A percentile compares a stretch with the other conserved stretches of the same genome.
These are phyloP conservation scores for Shiraia sp. DNA, from an alignment of 2,329 filamentous ascomycete species.

Conservation along the genomic window DNA sequence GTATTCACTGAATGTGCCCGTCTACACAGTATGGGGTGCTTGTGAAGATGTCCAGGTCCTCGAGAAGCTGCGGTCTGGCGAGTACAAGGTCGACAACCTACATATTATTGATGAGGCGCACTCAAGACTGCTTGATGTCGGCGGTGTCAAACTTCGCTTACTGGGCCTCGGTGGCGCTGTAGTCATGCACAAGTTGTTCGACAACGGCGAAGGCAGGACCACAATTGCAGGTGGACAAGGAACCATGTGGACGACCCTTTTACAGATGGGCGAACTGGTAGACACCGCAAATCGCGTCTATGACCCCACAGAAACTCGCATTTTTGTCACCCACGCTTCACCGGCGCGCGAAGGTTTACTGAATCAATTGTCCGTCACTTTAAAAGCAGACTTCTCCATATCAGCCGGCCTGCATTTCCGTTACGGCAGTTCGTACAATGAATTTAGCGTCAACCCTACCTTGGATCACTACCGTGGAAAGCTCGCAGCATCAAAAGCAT, in stretches of 20 bases:
- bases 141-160: constrained; percentile 92
- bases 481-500: constrained; percentile 94
- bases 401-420: constrained; percentile 97
- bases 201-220: constrained; percentile 96
- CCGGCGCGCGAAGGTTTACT: constrained; percentile 94
- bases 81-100: constrained; percentile 97
- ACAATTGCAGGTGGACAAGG: constrained; percentile 98
- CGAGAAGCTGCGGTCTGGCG: constrained; percentile 94
- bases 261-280: constrained; percentile 97
- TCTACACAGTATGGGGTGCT: constrained; percentile 98
- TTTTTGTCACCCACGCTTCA: constrained; percentile 96
- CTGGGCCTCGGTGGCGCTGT: constrained; percentile 93
- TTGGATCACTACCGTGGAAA: constrained; percentile 98
- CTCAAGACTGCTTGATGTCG: constrained; percentile 91
- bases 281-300: constrained; percentile 98
- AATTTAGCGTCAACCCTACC: constrained; percentile 98
- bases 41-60: constrained; percentile 97
- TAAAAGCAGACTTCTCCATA: constrained; percentile 98
- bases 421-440: constrained; percentile 99
- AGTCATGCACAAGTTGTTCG: constrained; percentile 99
- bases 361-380: constrained; percentile 94
- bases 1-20: constrained; percentile 89
- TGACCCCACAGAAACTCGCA: constrained; percentile 93
- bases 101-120: constrained; percentile 99
- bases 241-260: constrained; percentile 98